Base-by-base conservation (phyloP, 176 grass and related monocot genomes). In the Zoysia pacifica region DNA sequence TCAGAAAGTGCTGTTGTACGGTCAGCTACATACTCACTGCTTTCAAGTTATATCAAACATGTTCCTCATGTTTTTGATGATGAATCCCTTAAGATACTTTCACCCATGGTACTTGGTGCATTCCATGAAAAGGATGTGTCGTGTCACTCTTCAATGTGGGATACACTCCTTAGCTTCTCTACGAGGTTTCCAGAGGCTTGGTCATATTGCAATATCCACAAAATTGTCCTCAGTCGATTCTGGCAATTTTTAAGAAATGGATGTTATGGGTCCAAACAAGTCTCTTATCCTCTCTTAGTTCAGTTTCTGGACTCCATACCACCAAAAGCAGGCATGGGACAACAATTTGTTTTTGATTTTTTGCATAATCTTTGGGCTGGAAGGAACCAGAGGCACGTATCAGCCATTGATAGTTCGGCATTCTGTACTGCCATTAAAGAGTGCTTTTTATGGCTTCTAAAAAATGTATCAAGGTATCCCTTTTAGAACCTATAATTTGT, bases 81-180 rank as follows among this genome's bases (percentile, higher is more conserved):
- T 81, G 91, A 85, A 85, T 71, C 85, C 80, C 64, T 94, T 89
- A 98, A 94, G 67, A 85, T 83, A 36, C 80, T 93, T 72, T 90
- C 95, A 67, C 54, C 87, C 49, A 70, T 73, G 53, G n/a, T 98
- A 81, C 90, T 98, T 84, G 87, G 90, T 62, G 68, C 88, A 41
- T 94, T 98, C 80, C 86, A 83, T 87, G 95, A 94, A 49, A 94
- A 93, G 79, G 92, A 98, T 73, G 53, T 83, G 7, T 87, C 81
- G 11, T 94, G 92, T 13, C 95, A 98, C 85, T 92, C 81, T 42
- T 82, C 95, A 68, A 94, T 98, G 95, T 98, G 91, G 94, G 90
- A 91, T 54, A 65, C 91, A 74, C 62, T 98, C 75, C 82, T 98
- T 81, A 42, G 79, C 62, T 94, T 94, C 81, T 94, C 90, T 74